Evolutionary conservation across 306 rosid genomes (phyloP), one percentile per base, ranked within the genome.

Genomic region (Prunus mongolica): DNA sequence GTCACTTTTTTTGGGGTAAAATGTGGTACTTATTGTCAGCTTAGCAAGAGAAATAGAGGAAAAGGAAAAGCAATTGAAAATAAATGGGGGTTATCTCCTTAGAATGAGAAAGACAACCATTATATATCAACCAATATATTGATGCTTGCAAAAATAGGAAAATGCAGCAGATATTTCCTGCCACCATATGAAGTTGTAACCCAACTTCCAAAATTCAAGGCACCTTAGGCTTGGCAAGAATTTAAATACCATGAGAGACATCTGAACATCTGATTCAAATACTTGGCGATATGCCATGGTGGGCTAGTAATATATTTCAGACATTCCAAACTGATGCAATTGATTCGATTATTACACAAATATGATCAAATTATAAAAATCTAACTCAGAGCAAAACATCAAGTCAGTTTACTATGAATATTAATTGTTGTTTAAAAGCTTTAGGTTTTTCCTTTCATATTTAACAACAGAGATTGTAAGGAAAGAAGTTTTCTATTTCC

Each of bases 171-270:
- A 8, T 22, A 22, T 22, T 57, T 28, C 32, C 3, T 63, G 8
- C 5, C 38, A 3, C 12, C 67, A 28, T 30, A 30, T 46, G 57
- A 68, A 68, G 28, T 50, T 65, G 28, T 6, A 14, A 30, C 51
- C 67, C 50, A 68, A 71, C 46, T 66, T 41, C 67, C 46, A 27
- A 78, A 77, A 9, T 10, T 19, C 58, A 79, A 67, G 73, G 65
- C 54, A 50, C 61, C 10, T 4, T 1, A 24, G 62, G 25, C 9
- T 11, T 8, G 18, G 8, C 30, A 52, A 70, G 47, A 27, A 12
- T 51, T 52, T 51, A 25, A 50, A 65, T 5, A 57, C 25, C 14
- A 65, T 19, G 56, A 8, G 15, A 25, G 34, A 78, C 51, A 63
- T 58, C 61, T 28, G 47, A 50, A 78, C 51, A 63, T 64, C 61